Conservation (phyloP, 352 stramenopile genomes). For the Globisporangium irregulare region DNA sequence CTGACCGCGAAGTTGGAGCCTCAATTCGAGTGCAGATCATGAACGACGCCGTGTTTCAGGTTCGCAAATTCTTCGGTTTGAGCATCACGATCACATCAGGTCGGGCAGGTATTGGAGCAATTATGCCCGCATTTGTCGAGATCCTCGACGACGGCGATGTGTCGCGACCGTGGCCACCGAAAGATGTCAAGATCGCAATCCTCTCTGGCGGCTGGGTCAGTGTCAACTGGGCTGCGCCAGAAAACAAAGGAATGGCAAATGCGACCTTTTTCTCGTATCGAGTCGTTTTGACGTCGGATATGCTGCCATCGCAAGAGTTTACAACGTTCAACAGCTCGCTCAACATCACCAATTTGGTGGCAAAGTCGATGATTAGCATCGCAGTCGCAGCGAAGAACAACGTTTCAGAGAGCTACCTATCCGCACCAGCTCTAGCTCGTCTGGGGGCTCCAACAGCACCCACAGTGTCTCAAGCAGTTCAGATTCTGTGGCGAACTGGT, state of each 20-base stretch:
- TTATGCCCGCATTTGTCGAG: constrained; percentile 21
- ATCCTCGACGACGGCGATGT: constrained; percentile 54
- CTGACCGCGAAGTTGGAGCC: constrained; percentile 21
- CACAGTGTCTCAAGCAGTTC: constrained; percentile 20
- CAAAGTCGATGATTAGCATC: constrained; percentile 30
- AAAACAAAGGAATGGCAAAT: constrained; percentile 31
- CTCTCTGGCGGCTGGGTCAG: constrained; percentile 32
- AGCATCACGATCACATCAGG: constrained; percentile 24
- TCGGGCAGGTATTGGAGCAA: constrained; percentile 22
- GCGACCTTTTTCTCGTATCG: constrained; percentile 29
- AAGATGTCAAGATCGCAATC: constrained; percentile 10
- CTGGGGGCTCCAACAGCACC: constrained; percentile 30
- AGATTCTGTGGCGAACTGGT: constrained; percentile 32
- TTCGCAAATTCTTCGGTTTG: constrained; percentile 36
- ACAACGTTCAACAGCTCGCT: constrained; percentile 17
- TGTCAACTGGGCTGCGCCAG: constrained; percentile 30
- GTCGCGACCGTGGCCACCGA: constrained; percentile 31
- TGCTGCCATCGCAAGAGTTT: constrained; percentile 15
- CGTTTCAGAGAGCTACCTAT: constrained; percentile 19
- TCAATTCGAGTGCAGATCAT: constrained; percentile 28
- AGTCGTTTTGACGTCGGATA: constrained; percentile 21
- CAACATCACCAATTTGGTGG: constrained; percentile 24
- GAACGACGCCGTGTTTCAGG: constrained; percentile 46
- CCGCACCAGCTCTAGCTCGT: constrained; percentile 14
- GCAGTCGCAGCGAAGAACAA: constrained; percentile 29